These are phyloP conservation scores for Nakazawaea wickerhamii DNA, from an alignment of 805 yeast genomes.

Conservation along the genomic window DNA sequence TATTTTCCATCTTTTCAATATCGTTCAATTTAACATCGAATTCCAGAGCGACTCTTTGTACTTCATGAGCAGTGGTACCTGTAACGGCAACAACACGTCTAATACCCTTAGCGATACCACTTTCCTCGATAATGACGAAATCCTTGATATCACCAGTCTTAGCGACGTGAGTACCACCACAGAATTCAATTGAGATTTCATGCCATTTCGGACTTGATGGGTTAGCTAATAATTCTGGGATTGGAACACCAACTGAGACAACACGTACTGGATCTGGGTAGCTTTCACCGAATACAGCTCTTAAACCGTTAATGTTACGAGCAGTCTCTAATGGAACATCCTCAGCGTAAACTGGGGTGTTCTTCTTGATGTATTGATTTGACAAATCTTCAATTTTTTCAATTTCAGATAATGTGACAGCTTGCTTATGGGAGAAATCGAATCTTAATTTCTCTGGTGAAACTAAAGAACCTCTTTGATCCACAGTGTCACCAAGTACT, in stretches of 20 bases:
- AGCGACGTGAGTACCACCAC: slow-evolving; percentile 98
- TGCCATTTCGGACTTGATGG: slow-evolving; percentile 76
- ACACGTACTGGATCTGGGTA: slow-evolving; percentile 99
- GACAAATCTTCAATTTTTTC: slow-evolving; percentile 69
- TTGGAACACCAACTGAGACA: slow-evolving; percentile 89
- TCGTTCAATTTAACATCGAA: slow-evolving; percentile 56
- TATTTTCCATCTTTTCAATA: slow-evolving; percentile 61
- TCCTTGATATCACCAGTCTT: slow-evolving; percentile 92
- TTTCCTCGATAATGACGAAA: slow-evolving; percentile 84
- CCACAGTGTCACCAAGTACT: slow-evolving; percentile 81
- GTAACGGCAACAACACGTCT: slow-evolving; percentile 98
- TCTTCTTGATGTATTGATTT: slow-evolving; percentile 64
- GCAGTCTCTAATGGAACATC: slow-evolving; percentile 77
- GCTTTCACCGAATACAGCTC: slow-evolving; percentile 98
- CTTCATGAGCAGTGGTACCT: slow-evolving; percentile 85
- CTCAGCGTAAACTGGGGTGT: slow-evolving; percentile 71
- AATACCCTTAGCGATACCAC: slow-evolving; percentile 98
- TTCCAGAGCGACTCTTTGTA: slow-evolving; percentile 76
- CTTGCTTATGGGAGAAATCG: slow-evolving; percentile 93
- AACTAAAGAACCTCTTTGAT: slow-evolving; percentile 95
- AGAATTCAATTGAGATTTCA: slow-evolving; percentile 82
- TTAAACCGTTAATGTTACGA: slow-evolving; percentile 70
- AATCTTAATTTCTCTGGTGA: slow-evolving; percentile 93
- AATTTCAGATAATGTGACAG: slow-evolving; percentile 64
- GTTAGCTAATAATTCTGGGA: slow-evolving; percentile 68